Evolutionary conservation across 345 rosid genomes (phyloP).

Genomic region (Carallia brachiata): DNA sequence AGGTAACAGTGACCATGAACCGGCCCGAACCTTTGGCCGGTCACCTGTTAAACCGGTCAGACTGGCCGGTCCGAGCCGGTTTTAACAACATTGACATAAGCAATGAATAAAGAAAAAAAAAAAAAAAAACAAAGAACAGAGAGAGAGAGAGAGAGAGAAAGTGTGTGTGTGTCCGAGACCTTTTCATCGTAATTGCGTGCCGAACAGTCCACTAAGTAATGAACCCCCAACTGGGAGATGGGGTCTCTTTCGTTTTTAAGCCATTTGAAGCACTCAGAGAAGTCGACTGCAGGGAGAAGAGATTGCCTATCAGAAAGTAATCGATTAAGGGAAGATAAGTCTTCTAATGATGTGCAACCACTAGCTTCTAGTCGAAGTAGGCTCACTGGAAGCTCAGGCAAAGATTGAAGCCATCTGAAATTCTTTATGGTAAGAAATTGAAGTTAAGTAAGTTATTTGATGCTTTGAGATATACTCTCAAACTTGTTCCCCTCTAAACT

Average conservation of each 20-base stretch:
- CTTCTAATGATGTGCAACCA: constrained; percentile 4
- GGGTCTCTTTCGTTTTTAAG: not conserved
- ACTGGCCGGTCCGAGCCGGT: no score
- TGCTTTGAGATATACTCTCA: constrained; percentile 2
- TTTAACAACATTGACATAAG: no score
- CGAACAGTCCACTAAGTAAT: not conserved
- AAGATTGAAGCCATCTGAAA: constrained; percentile 6
- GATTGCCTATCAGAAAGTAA: not conserved
- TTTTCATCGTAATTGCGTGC: not conserved
- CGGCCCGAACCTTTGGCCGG: no score
- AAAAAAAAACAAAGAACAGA: not conserved
- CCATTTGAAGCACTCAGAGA: constrained; percentile 1
- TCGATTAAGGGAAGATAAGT: not conserved
- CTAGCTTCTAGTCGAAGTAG: not conserved
- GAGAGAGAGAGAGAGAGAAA: no score
- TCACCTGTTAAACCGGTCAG: no score
- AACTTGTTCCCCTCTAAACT: not conserved
- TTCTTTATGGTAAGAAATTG: not conserved
- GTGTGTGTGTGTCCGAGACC: not conserved
- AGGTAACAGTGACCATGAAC: no score
- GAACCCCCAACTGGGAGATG: not conserved
- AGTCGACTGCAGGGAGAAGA: not conserved
- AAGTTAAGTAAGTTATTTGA: constrained; percentile 2
- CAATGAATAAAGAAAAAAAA: no score
- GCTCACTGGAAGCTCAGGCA: constrained; percentile 12